Base-by-base conservation (phyloP, 805 yeast species). In the Teunomyces atbi region DNA sequence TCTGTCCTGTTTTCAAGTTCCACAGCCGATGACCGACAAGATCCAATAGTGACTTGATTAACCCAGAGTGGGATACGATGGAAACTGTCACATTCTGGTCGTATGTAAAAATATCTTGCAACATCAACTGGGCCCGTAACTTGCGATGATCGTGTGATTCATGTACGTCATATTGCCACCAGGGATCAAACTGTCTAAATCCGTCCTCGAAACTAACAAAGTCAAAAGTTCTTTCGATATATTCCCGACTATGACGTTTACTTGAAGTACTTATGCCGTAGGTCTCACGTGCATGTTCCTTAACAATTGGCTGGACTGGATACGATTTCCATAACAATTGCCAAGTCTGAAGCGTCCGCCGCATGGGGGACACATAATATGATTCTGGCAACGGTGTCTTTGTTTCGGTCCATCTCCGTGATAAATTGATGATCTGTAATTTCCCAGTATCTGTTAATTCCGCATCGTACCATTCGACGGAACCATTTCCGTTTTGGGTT, bases 231-330 rank as follows among this genome's bases (percentile, higher is more conserved):
- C 46, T 38, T 5, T 42, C 37, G 26, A 66, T 59, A 33, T 57
- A 64, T 4, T 50, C 32, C 29, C 54, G 52, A 34, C 48, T 30
- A 45, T 66, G 70, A 36, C 69, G 54, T 48, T 59, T 49, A 41
- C 68, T 62, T 18, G 54, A 56, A 2, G 69, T 62, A 3, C 63
- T 61, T 15, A 66, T 57, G 1, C 72, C 72, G 45, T 64, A 66
- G 4, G 65, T 61, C 46, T 66, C 72, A 37, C 72, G 48, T 1
- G 63, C 59, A 32, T 43, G 32, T 44, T 66, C 71, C 42, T 60
- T 64, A 16, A 66, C 59, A 6, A 51, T 32, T 1, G 69, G 66
- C 3, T 26, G 21, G 13, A 36, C 30, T 29, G 8, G 45, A 34
- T 19, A 32, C 8, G 32, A 39, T 4, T 35, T 23, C 69, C 70